Evolutionary conservation across 169 alveolate genomes (phyloP).

Genomic region (Babesia bigemina): DNA sequence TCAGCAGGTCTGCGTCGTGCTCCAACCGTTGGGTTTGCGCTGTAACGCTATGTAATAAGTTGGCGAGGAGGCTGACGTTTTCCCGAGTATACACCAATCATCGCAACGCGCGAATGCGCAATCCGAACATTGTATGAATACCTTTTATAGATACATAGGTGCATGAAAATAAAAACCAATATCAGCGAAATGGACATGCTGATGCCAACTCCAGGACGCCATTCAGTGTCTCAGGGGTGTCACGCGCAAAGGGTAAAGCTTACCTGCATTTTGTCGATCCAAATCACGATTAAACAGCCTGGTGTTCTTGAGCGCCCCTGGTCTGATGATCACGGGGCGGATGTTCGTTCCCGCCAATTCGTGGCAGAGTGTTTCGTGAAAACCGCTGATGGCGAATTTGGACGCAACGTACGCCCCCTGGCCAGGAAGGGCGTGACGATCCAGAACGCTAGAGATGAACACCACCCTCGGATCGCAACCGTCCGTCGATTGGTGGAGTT

Average conservation of each 20-base stretch:
- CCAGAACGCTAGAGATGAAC: constrained; percentile 65
- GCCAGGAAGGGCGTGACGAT: constrained; percentile 56
- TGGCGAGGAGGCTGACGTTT: too few relatives aligned
- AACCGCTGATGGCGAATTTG: constrained; percentile 47
- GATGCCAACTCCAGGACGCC: too few relatives aligned
- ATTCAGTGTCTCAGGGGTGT: too few relatives aligned
- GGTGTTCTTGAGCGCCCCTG: constrained; percentile 60
- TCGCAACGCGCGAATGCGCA: neutral
- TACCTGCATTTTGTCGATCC: constrained; percentile 15
- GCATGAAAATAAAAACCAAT: too few relatives aligned
- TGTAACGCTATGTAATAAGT: neutral
- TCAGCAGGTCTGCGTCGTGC: neutral
- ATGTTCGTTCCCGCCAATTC: constrained; percentile 27
- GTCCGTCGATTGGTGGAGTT: neutral
- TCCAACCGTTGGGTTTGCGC: neutral
- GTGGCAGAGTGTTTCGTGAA: constrained; percentile 55
- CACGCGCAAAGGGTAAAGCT: neutral
- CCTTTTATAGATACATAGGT: neutral
- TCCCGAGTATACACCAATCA: neutral
- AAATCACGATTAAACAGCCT: constrained; percentile 30
- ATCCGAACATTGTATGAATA: neutral
- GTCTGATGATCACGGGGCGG: constrained; percentile 30
- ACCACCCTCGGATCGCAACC: constrained; percentile 30
- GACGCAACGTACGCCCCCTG: constrained; percentile 62
- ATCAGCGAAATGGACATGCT: too few relatives aligned